Conservation (phyloP, 2,329 filamentous ascomycete genomes). For the Corniculantispora saksenae region DNA sequence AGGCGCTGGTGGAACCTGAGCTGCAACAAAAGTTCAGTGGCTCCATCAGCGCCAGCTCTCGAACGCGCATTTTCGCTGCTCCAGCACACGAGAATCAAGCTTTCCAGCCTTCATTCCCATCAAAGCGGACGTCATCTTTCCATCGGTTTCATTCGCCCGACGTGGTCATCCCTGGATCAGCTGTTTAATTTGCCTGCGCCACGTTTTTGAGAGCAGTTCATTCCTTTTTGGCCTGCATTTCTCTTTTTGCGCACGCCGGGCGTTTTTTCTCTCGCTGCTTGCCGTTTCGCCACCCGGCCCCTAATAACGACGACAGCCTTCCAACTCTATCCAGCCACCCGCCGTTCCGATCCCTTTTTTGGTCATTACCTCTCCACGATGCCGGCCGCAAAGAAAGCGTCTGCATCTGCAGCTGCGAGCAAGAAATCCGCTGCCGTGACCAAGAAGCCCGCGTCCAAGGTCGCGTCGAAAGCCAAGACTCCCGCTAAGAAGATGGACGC, state of each 20-base stretch:
- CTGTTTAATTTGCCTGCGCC: background rate
- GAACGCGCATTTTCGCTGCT: conserved; percentile 12
- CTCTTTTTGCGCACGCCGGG: background rate
- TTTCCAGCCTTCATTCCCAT: conserved; percentile 14
- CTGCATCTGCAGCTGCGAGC: background rate
- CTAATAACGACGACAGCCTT: background rate
- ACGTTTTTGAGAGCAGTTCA: background rate
- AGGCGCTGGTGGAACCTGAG: background rate
- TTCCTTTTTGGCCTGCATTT: conserved; percentile 2
- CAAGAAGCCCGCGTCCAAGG: background rate
- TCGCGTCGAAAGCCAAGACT: conserved; percentile 22
- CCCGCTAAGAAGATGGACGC: conserved; percentile 25
- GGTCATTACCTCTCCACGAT: background rate
- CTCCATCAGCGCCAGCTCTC: background rate
- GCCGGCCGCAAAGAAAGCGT: conserved; percentile 9
- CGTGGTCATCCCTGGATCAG: background rate
- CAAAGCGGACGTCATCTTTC: conserved; percentile 1
- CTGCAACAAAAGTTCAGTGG: background rate
- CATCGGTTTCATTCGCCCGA: background rate
- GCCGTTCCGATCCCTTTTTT: background rate
- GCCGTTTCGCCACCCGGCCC: conserved; percentile 1
- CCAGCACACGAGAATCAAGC: conserved; percentile 5
- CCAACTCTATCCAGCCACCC: background rate
- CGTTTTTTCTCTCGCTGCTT: background rate
- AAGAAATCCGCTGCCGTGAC: background rate